These are phyloP conservation scores for Yamagishiella unicocca DNA, from an alignment of 139 green algal species.

Conservation along the genomic window DNA sequence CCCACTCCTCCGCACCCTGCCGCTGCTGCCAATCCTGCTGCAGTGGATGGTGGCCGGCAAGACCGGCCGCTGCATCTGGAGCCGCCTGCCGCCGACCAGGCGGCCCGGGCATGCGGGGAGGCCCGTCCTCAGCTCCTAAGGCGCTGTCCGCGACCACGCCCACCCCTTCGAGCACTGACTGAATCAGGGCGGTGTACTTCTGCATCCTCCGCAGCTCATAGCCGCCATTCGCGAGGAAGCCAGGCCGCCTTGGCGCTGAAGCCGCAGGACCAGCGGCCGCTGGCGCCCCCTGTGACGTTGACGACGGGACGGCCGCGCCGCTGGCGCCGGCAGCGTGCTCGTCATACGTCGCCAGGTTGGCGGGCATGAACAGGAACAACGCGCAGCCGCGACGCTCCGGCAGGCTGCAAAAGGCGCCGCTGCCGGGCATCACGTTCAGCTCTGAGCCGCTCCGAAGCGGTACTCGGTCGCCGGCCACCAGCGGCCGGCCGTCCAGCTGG, in stretches of 20 bases:
- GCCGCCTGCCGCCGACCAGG: too few species aligned
- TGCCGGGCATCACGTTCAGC: background rate
- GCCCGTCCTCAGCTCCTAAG: too few species aligned
- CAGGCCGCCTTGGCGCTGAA: too few species aligned
- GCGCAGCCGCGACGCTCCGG: background rate
- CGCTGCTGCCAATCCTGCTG: background rate
- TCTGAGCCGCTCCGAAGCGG: background rate
- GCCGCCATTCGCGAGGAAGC: too few species aligned
- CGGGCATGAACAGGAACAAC: background rate
- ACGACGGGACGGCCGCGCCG: background rate
- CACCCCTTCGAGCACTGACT: too few species aligned
- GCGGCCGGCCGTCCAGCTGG: background rate
- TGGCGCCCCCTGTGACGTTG: background rate
- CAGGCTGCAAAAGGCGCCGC: background rate
- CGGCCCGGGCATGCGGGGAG: too few species aligned
- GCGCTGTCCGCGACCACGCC: too few species aligned
- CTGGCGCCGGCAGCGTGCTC: background rate
- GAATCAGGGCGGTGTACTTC: too few species aligned
- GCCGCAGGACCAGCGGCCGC: background rate
- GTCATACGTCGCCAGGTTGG: background rate
- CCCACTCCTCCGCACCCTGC: background rate
- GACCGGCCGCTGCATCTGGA: background rate
- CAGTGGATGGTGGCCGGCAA: background rate
- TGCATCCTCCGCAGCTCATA: too few species aligned
- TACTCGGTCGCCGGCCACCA: background rate